Evolutionary conservation across 2,329 filamentous ascomycete species (phyloP), one percentile per base, ranked within the genome.

Genomic region (Coccinonectria pachysandricola): DNA sequence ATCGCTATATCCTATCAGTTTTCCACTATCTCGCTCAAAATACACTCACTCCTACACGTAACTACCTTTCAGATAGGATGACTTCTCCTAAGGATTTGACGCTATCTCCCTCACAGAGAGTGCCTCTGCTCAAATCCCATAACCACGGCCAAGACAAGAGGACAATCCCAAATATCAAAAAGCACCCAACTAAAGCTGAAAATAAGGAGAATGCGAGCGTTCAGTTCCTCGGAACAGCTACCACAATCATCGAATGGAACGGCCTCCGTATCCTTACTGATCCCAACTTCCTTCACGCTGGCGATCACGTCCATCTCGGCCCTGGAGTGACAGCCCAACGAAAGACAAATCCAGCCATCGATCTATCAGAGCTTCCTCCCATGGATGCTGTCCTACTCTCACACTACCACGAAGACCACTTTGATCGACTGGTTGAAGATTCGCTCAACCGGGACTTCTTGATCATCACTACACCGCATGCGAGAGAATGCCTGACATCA

Each of bases 261-360:
- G 62, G 60, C 21, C 47, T 68, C 23, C 60, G 66, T 15, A 57
- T 74, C 34, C 58, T 74, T 24, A 74, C 69, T 0, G 68, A 70
- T 45, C 70, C 72, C 7, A 77, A 78, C 49, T 79, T 80, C 50
- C 60, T 80, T 0, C 75, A 77, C 40, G 64, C 65, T 2, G 73
- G 74, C 16, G 72, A 78, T 40, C 70, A 79, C 39, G 72, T 79
- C 7, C 74, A 79, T 45, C 62, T 79, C 2, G 75, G 74, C 0
- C 74, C 75, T 0, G 73, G 73, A 1, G 71, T 79, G 2, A 67
- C 60, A 3, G 65, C 59, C 1, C 59, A 57, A 13, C 58, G 74
- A 2, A 48, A 52, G 13, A 77, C 67, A 0, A 66, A 79, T 35
- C 74, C 74, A 12, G 69, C 70, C 0, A 57, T 79, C 10, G 65